Conservation (phyloP, 2,329 filamentous ascomycete species). For the Madurella mycetomatis region DNA sequence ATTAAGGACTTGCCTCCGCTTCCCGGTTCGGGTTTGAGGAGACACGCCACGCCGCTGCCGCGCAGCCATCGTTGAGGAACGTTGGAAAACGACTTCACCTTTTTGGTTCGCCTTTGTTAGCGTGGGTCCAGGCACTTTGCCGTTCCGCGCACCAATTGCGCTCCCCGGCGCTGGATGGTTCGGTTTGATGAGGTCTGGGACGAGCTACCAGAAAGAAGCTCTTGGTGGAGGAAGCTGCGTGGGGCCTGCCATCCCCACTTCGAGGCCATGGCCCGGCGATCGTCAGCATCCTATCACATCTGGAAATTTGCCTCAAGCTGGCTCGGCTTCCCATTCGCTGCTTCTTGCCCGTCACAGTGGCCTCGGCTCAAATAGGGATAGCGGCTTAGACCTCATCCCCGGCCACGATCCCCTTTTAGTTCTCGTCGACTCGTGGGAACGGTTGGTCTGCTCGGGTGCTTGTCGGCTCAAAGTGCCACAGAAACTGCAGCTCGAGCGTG, state of each 20-base stretch:
- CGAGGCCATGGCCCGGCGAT: slow-evolving; percentile 15
- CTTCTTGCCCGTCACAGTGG: slow-evolving; percentile 20
- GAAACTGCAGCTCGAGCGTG: too few species aligned
- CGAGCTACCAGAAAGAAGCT: not conserved
- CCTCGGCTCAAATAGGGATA: slow-evolving; percentile 16
- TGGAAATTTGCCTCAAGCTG: slow-evolving; percentile 23
- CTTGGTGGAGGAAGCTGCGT: not conserved
- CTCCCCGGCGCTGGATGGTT: not conserved
- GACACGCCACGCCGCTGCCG: slow-evolving; percentile 3
- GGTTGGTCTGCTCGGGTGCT: too few species aligned
- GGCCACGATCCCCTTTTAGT: not conserved
- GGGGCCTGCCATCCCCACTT: slow-evolving; percentile 3
- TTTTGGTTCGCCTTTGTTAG: too few species aligned
- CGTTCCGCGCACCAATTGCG: not conserved
- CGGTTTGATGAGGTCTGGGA: not conserved
- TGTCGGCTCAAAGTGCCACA: too few species aligned
- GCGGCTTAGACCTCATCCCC: slow-evolving; percentile 4
- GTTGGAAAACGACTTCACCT: too few species aligned
- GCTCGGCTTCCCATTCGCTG: slow-evolving; percentile 23
- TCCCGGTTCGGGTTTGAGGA: slow-evolving; percentile 6
- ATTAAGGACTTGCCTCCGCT: slow-evolving; percentile 3
- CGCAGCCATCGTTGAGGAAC: not conserved
- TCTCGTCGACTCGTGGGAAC: not conserved
- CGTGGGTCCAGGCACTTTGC: too few species aligned
- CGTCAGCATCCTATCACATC: slow-evolving; percentile 23